These are phyloP conservation scores for Meripilus lineatus DNA, from an alignment of 1,284 basidiomycete species.

Conservation along the genomic window DNA sequence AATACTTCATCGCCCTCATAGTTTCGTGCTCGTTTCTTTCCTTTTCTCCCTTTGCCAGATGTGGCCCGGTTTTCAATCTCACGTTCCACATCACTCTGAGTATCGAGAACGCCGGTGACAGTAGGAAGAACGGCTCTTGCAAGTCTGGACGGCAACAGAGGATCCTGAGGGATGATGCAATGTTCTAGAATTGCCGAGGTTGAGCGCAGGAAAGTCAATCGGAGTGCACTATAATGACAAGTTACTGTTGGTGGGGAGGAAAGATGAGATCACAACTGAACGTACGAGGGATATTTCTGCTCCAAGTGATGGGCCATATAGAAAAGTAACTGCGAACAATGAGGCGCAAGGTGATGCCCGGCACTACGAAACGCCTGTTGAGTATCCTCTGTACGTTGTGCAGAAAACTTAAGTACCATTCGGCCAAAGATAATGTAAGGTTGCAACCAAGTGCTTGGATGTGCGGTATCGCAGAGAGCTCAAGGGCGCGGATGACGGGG, in stretches of 20 bases:
- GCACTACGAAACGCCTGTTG: too few relatives aligned
- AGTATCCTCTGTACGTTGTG: neutral
- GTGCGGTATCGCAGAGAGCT: constrained; percentile 46
- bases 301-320: constrained; percentile 59
- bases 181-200: constrained; percentile 38
- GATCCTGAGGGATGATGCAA: constrained; percentile 44
- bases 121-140: constrained; percentile 48
- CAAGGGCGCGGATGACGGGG: constrained; percentile 43
- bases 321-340: constrained; percentile 43
- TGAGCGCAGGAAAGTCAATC: too few relatives aligned
- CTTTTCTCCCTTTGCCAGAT: constrained; percentile 41
- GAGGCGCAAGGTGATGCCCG: constrained; percentile 46
- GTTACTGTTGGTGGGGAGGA: neutral
- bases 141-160: constrained; percentile 48
- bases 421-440: constrained; percentile 42
- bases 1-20: constrained; percentile 81
- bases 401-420: constrained; percentile 37
- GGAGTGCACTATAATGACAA: too few relatives aligned
- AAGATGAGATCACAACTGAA: constrained; percentile 12
- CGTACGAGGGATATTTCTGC: constrained; percentile 45
- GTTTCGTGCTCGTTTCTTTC: constrained; percentile 71
- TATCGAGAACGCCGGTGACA: constrained; percentile 44
- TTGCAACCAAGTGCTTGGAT: constrained; percentile 52
- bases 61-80: constrained; percentile 17
- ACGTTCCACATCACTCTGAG: constrained; percentile 28